Base-by-base conservation (phyloP, 176 grass and related monocot species). In the Areca catechu region DNA sequence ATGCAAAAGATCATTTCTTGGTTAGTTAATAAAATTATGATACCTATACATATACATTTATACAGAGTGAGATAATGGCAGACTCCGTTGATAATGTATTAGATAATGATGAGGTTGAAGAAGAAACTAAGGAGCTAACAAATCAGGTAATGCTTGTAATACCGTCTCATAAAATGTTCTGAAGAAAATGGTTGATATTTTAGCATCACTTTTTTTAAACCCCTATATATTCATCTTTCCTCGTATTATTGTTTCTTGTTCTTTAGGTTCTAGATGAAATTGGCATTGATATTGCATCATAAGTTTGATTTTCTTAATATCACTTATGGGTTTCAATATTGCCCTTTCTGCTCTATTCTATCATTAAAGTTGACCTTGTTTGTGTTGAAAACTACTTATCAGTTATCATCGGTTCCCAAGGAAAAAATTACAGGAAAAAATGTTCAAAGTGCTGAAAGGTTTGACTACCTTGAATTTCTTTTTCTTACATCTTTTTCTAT, bases 261-360 rank as follows among this genome's bases (percentile, higher is more conserved):
- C 58, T 73, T 71, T 85, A 98, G 93, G 93, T 98, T 30, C 70
- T 98, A 20, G 93, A 98, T 78, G 88, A 98, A 80, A 98, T 98
- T 65, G 88, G 93, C 53, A 49, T 98, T 67, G 93, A 98, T 51
- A 53, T 98, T 72, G 87, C 93, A 63, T 92, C 93, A 57, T 88
- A 98, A 81, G 93, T 98, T 63, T 66, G 16, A 37, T 83, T 53
- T 43, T 43, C 34, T 43, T 71, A 54, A 49, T 56, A 54, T 74
- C 14, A 60, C 49, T 49, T 71, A 17, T 50, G 2, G 5, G 18
- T 9, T 23, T 62, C 12, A 23, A 12, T 57, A 56, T 55, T 50
- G 16, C 80, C 22, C 54, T 24, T 80, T 58, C 54, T 4, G 16
- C 17, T 48, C 19, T 69, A 4, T 57, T 4, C 19, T 19, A 18